Evolutionary conservation across 192 early-diverging fungal genomes (phyloP), one percentile per base, ranked within the genome.

Genomic region (Gryganskiella cystojenkinii): DNA sequence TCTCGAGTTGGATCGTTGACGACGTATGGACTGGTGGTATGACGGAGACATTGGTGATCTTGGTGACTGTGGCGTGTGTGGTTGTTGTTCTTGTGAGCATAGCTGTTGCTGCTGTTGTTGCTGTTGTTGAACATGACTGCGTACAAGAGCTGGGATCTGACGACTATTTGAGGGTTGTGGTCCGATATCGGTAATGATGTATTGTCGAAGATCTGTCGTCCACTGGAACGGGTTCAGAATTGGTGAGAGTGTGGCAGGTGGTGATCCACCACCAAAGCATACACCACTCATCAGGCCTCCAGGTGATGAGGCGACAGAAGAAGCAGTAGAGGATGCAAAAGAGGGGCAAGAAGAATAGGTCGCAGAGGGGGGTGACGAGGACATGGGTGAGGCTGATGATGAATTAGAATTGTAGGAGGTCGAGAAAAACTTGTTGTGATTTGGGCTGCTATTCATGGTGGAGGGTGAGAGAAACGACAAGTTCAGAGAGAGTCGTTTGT

Each of bases 181-280:
- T 55, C 74, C 74, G 40, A 78, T 78, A 31, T 78, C 73, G 13
- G 73, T 56, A 64, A 78, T 68, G 53, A 78, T 78, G 17, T 68
- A 69, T 35, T 78, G 74, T n/a, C 74, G 66, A 9, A 69, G 13
- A 35, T 78, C 74, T 9, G 53, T 64, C 19, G 66, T 69, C 66
- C 74, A 69, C 20, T 78, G 74, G 27, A 69, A 78, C 0, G 74
- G 61, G 46, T 61, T 69, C 31, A 64, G 22, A 19, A 58, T 63
- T 4, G 73, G 73, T 8, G 73, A 78, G 3, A 64, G 27, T 17
- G 54, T 45, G 0, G 40, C 57, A 45, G 52, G 31, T 42, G 35
- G 20, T 14, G 13, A 30, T 2, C 8, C 40, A 40, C 13, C 22
- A 24, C 42, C 9, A n/a, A n/a, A n/a, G n/a, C n/a, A n/a, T n/a